Conservation (phyloP, 1,284 basidiomycete species). For the Leccinum angustisporum region DNA sequence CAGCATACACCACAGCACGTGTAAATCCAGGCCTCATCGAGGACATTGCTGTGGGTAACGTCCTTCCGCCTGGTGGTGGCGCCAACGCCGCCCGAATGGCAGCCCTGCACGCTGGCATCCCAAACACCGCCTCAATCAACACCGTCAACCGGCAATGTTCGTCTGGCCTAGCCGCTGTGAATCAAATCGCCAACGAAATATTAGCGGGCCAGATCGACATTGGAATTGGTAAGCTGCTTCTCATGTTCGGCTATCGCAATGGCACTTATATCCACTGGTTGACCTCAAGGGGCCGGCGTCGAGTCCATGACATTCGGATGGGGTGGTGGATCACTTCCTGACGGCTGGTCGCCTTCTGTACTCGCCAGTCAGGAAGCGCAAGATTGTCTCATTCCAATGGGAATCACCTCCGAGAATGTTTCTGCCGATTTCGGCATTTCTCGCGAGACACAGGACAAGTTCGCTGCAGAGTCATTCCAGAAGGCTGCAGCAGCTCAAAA, state of each 20-base stretch:
- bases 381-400: conserved; percentile 96
- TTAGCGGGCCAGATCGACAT: conserved; percentile 83
- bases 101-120: conserved; percentile 88
- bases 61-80: conserved; percentile 90
- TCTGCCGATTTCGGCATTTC: conserved; percentile 76
- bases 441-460: conserved; percentile 79
- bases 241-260: not conserved
- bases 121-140: conserved; percentile 76
- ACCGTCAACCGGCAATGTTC: conserved; percentile 97
- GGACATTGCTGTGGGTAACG: conserved; percentile 91
- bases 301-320: conserved; percentile 94
- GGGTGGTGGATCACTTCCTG: conserved; percentile 69
- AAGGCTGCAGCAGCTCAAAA: conserved; percentile 88
- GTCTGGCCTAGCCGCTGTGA: conserved; percentile 86
- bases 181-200: conserved; percentile 92
- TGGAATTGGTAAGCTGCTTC: conserved; percentile 72
- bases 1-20: conserved; percentile 62
- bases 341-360: conserved; percentile 80
- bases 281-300: conserved; percentile 77
- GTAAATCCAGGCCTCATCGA: conserved; percentile 85
- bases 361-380: conserved; percentile 78
- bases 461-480: conserved; percentile 84
- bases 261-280: conserved; percentile 5
- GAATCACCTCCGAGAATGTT: conserved; percentile 96
- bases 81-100: conserved; percentile 94